Evolutionary conservation across 164 flowering plant genomes (phyloP).

Genomic region (Sedum album): DNA sequence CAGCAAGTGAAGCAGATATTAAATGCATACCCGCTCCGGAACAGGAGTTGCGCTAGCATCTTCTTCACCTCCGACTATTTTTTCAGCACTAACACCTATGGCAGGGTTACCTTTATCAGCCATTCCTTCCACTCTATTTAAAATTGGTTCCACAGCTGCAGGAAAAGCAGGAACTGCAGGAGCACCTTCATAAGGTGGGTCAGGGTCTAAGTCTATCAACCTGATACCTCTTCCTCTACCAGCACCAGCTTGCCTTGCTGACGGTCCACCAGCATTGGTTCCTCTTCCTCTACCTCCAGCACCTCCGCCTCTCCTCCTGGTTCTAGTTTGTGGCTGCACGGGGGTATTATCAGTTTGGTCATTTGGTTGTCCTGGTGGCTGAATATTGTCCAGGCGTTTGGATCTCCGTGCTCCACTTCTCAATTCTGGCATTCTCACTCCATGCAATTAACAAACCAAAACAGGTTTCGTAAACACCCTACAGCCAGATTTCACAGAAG

Average conservation of each 20-base stretch:
- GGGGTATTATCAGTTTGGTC: constrained; percentile 52
- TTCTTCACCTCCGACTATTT: not conserved
- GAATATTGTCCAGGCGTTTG: constrained; percentile 73
- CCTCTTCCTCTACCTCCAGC: constrained; percentile 72
- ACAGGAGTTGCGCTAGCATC: constrained; percentile 11
- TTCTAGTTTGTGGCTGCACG: constrained; percentile 48
- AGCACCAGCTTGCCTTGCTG: constrained; percentile 50
- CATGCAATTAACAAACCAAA: constrained; percentile 59
- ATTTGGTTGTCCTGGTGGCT: constrained; percentile 46
- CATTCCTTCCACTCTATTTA: not conserved
- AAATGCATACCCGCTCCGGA: constrained; percentile 18
- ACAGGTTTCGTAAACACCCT: constrained; percentile 22
- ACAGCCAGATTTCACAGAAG: not conserved
- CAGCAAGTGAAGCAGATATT: not conserved
- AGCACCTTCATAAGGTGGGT: constrained; percentile 24
- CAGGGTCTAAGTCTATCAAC: constrained; percentile 64
- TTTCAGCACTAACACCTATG: not conserved
- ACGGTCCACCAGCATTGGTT: constrained; percentile 41
- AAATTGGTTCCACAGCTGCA: not conserved
- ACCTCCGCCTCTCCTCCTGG: constrained; percentile 54
- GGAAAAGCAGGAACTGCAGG: constrained; percentile 11
- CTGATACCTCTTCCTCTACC: constrained; percentile 75
- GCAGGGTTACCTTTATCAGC: not conserved
- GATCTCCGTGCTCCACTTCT: constrained; percentile 91
- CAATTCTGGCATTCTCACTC: constrained; percentile 90